Evolutionary conservation across 2,329 filamentous ascomycete genomes (phyloP).

Genomic region (Ilyonectria sp.): DNA sequence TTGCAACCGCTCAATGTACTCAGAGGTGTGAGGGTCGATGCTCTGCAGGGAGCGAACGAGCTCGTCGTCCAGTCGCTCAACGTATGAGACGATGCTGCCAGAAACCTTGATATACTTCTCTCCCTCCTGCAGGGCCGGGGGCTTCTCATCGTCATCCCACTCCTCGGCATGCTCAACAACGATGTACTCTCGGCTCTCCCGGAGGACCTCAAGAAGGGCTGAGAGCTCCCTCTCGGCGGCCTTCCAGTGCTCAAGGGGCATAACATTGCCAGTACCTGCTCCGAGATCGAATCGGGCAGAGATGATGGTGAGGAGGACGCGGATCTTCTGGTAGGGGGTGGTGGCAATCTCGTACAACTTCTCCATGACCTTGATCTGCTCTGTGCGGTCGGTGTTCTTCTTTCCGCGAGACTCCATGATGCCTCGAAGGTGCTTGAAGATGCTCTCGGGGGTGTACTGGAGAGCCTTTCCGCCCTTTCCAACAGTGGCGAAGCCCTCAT

Average conservation of each 20-base stretch:
- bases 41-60: slow-evolving; percentile 96
- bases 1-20: slow-evolving; percentile 95
- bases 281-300: slow-evolving; percentile 96
- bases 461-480: slow-evolving; percentile 91
- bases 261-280: slow-evolving; percentile 81
- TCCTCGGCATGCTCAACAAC: slow-evolving; percentile 95
- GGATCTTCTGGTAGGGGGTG: slow-evolving; percentile 94
- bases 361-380: slow-evolving; percentile 98
- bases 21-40: slow-evolving; percentile 98
- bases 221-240: slow-evolving; percentile 89
- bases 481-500: slow-evolving; percentile 91
- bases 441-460: slow-evolving; percentile 96
- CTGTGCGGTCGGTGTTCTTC: slow-evolving; percentile 96
- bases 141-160: slow-evolving; percentile 99
- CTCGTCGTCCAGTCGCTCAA: slow-evolving; percentile 97
- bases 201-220: slow-evolving; percentile 83
- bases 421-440: slow-evolving; percentile 93
- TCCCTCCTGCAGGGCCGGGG: slow-evolving; percentile 78
- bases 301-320: slow-evolving; percentile 91
- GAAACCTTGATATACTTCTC: slow-evolving; percentile 92
- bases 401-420: slow-evolving; percentile 97
- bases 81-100: slow-evolving; percentile 93
- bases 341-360: slow-evolving; percentile 91
- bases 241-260: slow-evolving; percentile 98
- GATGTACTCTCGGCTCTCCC: slow-evolving; percentile 84